phyloP scores from a whole-genome alignment of 176 grass and related monocot genomes.

The Oryza longistaminata region DNA sequence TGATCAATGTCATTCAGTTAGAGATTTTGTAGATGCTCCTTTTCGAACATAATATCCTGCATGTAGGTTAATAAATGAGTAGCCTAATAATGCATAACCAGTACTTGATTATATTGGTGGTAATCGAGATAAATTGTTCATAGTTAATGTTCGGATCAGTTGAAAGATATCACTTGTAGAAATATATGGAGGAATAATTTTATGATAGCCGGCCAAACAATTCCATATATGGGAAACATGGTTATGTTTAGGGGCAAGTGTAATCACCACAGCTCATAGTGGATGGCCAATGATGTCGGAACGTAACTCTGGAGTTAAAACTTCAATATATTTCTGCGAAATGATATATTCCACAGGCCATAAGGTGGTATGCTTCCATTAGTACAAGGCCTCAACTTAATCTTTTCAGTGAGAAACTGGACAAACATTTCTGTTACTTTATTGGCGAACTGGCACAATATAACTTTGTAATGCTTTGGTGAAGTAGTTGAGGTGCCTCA shows the following conservation, averaged over 20 bases:
- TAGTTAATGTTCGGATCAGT: neutral
- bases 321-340: constrained; percentile 6
- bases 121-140: neutral
- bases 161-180: constrained; percentile 5
- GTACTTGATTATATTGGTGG: constrained; percentile 5
- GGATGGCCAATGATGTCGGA: neutral
- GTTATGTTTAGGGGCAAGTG: neutral
- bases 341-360: neutral
- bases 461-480: neutral
- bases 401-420: neutral
- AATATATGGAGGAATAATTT: neutral
- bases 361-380: neutral
- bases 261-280: constrained; percentile 15
- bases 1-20: neutral
- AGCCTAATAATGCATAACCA: neutral
- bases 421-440: neutral
- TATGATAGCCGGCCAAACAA: neutral
- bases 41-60: neutral
- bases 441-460: neutral
- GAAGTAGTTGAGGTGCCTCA: neutral
- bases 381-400: neutral
- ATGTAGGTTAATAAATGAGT: neutral
- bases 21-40: neutral
- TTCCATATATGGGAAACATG: neutral
- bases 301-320: neutral